These are phyloP conservation scores for Colletotrichum salicis DNA, from an alignment of 2,329 filamentous ascomycete genomes.

Conservation along the genomic window DNA sequence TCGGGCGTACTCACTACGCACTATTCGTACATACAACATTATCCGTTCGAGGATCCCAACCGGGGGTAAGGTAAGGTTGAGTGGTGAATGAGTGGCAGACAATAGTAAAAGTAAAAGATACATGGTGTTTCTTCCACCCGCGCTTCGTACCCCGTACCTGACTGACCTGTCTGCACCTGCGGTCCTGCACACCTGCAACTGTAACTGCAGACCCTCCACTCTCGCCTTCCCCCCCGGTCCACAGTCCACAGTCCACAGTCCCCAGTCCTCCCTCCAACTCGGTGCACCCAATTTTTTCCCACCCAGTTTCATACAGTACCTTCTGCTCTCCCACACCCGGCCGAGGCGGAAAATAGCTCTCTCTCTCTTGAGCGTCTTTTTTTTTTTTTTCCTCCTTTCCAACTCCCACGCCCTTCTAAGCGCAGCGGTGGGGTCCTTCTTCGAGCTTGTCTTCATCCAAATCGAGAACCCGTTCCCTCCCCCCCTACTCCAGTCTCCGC, in stretches of 20 bases:
- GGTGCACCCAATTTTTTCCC: background rate
- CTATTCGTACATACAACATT: background rate
- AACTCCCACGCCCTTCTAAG: slow-evolving; percentile 24
- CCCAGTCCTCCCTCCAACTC: background rate
- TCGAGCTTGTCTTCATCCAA: slow-evolving; percentile 34
- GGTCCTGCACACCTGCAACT: background rate
- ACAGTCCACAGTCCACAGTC: background rate
- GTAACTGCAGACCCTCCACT: background rate
- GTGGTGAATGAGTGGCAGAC: background rate
- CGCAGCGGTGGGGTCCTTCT: slow-evolving; percentile 23
- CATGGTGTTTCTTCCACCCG: background rate
- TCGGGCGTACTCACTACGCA: too few species aligned
- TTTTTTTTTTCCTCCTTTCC: background rate
- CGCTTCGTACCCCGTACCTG: slow-evolving; percentile 7
- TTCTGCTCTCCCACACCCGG: slow-evolving; percentile 12
- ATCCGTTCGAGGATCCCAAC: background rate
- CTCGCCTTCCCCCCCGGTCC: background rate
- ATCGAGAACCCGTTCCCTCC: slow-evolving; percentile 25
- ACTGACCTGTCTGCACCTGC: background rate
- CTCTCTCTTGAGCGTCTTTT: slow-evolving; percentile 4
- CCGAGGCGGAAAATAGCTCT: slow-evolving; percentile 18
- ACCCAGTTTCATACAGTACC: slow-evolving; percentile 19
- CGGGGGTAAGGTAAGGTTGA: too few species aligned
- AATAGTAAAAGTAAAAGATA: background rate
- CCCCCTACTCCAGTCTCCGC: slow-evolving; percentile 13